Evolutionary conservation across 2,329 filamentous ascomycete genomes (phyloP), one percentile per base, ranked within the genome.

Genomic region (Sarocladium strictum): DNA sequence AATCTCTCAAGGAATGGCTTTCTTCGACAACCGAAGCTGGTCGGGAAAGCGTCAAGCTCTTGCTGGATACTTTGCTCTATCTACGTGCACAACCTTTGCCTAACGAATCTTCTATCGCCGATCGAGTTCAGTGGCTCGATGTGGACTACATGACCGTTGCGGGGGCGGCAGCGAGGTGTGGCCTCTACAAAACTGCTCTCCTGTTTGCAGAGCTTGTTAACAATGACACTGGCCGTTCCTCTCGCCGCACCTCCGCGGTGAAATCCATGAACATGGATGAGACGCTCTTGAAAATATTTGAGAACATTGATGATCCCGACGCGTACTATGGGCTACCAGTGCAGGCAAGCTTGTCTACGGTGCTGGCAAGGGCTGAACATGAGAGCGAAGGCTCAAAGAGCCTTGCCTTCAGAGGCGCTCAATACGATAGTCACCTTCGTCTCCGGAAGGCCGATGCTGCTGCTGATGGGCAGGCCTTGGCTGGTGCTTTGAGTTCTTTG

Each of bases 291-390:
- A 76, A 81, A 1, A 92, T 99, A 2, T 99, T 94, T 67, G 87
- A 90, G 65, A 93, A 90, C 57, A 88, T 99, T 47, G 92, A 97
- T 64, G 95, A 99, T 63, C 93, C 92, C 1, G 94, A 99, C 67
- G 87, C 91, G 1, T 99, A 96, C 67, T 99, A 99, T 65, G 95
- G 94, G 3, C 79, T 97, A 7, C 83, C 89, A 40, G 88, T 95
- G 67, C 82, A 83, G 38, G 81, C 90, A 6, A 91, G 85, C 55
- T 72, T 99, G 15, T 76, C 81, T 15, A 90, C 87, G 11, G 87
- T 97, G 1, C 76, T 97, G 56, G 82, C 87, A 52, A 85, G 89
- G 10, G 78, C 97, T 3, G 90, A 96, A 60, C 93, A 97, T 65
- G 94, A 99, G 70, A 86, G 85, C 51, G 87, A 96, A 61, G 92